A percentile compares a stretch with the other conserved stretches of the same genome.
Conservation (phyloP, 192 early-diverging fungal genomes). For the Backusella westeae region DNA sequence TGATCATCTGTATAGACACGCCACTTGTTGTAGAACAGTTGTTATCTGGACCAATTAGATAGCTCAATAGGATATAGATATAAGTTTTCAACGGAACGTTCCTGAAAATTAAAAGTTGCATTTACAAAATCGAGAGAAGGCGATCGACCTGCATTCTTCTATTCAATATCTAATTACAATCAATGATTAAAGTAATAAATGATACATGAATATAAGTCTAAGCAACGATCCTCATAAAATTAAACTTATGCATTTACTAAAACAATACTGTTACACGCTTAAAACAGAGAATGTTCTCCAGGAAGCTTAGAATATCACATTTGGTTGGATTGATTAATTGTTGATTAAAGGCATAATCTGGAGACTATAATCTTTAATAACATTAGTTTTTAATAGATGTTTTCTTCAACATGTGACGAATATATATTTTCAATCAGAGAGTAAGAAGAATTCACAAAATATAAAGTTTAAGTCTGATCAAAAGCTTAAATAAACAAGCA, state of each 20-base stretch:
- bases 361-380: neutral
- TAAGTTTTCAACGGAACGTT: neutral
- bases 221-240: neutral
- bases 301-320: neutral
- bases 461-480: neutral
- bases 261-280: neutral
- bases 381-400: neutral
- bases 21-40: constrained; percentile 1
- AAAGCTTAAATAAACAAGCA: neutral
- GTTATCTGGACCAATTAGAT: neutral
- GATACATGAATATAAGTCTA: neutral
- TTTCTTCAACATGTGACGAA: neutral
- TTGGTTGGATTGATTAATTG: neutral
- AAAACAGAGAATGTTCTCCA: neutral
- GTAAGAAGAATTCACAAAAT: neutral
- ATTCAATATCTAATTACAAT: neutral
- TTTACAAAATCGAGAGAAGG: neutral
- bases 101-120: neutral
- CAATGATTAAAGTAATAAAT: neutral
- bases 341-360: neutral
- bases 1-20: neutral
- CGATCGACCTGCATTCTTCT: neutral
- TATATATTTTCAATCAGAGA: neutral
- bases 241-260: neutral
- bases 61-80: neutral